These are phyloP conservation scores for Condylostoma magnum DNA, from an alignment of 169 alveolate species.

Conservation along the genomic window DNA sequence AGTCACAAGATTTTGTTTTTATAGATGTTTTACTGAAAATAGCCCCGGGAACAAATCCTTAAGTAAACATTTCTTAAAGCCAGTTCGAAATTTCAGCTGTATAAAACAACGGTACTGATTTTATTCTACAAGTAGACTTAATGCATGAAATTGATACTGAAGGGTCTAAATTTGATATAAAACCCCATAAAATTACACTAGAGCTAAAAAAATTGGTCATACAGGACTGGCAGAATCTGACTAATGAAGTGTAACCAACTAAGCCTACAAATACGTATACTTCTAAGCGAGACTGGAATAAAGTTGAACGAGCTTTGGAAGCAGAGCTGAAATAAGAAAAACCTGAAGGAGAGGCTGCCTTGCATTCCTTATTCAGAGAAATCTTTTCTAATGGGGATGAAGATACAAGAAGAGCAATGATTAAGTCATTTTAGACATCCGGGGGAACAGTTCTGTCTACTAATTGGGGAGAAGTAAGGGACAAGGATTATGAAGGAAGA, in stretches of 20 bases:
- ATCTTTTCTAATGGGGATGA: slow-evolving; percentile 87
- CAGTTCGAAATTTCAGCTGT: not conserved
- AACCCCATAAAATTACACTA: slow-evolving; percentile 69
- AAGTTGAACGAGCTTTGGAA: slow-evolving; percentile 74
- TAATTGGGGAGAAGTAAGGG: slow-evolving; percentile 90
- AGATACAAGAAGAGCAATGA: slow-evolving; percentile 91
- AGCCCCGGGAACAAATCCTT: not conserved
- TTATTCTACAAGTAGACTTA: not conserved
- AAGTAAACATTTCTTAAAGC: not conserved
- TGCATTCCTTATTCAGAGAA: slow-evolving; percentile 79
- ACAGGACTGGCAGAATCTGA: slow-evolving; percentile 56
- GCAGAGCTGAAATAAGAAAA: slow-evolving; percentile 74
- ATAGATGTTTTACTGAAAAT: not conserved
- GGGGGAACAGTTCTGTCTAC: slow-evolving; percentile 76
- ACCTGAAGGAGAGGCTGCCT: slow-evolving; percentile 83
- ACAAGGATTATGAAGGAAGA: slow-evolving; percentile 86
- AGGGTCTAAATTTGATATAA: slow-evolving; percentile 38
- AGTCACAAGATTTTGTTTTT: not conserved
- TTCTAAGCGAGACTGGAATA: slow-evolving; percentile 72
- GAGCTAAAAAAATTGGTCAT: slow-evolving; percentile 53
- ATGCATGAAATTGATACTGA: slow-evolving; percentile 35
- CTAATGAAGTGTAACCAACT: slow-evolving; percentile 30
- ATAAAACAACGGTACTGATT: not conserved
- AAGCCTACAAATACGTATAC: slow-evolving; percentile 67
- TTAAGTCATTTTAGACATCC: slow-evolving; percentile 78